Evolutionary conservation across 495 filamentous ascomycete species (phyloP), one percentile per base, ranked within the genome.

Genomic region (Penicillium macrosclerotiorum): DNA sequence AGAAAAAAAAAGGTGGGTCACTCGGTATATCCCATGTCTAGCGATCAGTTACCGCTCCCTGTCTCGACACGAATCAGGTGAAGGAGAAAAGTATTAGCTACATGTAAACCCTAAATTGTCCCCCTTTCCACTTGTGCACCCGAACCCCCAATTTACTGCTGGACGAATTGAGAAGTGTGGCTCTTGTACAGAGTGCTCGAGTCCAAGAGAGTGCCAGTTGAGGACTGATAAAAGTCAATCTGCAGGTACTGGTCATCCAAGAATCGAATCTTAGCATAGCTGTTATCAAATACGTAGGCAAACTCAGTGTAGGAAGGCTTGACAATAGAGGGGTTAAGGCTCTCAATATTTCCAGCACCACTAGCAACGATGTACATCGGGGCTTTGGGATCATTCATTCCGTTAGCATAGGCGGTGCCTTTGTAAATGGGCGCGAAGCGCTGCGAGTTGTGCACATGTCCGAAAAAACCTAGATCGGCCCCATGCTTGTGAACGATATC

Each of bases 231-330:
- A 45, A 75, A 75, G 11, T 72, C 57, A 24, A 75, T 57, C 47
- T 63, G 57, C 50, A 75, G 42, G 18, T 63, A 30, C 9, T 60
- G 52, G 43, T 49, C 47, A 46, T 73, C 55, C 41, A 68, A 41
- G 8, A 75, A 55, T 14, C 57, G 54, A 6, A 75, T 20, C 0
- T 56, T 62, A 6, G 51, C 52, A 48, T 80, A 83, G 55, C 75
- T 77, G 37, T 77, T 80, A 47, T 77, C 77, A 40, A 77, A 71
- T 0, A 65, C 77, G 42, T 82, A 81, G 8, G 69, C 76, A 46
- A 81, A 82, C n/a, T 57, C 63, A 33, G 76, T 78, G 19, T 60
- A 75, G 22, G 64, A 50, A 5, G 68, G 57, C 45, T 75, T 67
- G 1, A 23, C 59, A 2, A 72, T 72, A 1, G 76, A 62, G 0